Percentiles rank a stretch among this genome's conserved stretches.
These are phyloP conservation scores for Plasmodium gonderi DNA, from an alignment of 169 alveolate genomes.

Conservation along the genomic window DNA sequence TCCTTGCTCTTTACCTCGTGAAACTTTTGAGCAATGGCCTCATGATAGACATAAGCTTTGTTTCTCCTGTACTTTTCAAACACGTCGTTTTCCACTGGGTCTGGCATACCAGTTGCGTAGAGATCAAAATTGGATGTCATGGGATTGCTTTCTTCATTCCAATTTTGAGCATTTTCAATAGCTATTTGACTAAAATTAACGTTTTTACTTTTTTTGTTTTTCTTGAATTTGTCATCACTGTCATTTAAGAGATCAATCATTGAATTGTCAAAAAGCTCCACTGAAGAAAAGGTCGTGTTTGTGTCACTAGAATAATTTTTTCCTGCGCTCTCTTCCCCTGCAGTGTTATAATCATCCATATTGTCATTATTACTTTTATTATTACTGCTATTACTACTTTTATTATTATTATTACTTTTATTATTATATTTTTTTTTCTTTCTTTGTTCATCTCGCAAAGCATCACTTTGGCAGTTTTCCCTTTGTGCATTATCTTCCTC, in stretches of 20 bases:
- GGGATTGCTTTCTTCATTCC: conserved; percentile 33
- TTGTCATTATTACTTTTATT: background rate
- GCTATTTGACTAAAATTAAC: conserved; percentile 66
- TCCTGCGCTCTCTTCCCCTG: background rate
- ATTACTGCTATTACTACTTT: background rate
- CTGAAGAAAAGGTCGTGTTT: conserved; percentile 63
- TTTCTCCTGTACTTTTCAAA: conserved; percentile 70
- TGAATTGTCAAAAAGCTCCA: conserved; percentile 48
- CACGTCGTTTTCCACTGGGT: conserved; percentile 29
- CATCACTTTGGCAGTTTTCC: background rate
- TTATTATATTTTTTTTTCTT: too few species aligned
- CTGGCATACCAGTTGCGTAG: conserved; percentile 13
- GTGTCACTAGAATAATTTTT: conserved; percentile 30
- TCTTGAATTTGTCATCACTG: conserved; percentile 17
- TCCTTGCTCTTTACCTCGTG: conserved; percentile 47
- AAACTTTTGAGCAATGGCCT: conserved; percentile 59
- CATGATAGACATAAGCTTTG: conserved; percentile 69
- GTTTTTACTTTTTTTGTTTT: conserved; percentile 56
- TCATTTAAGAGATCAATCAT: conserved; percentile 59
- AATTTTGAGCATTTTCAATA: conserved; percentile 72
- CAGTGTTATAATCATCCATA: background rate
- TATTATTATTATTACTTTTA: background rate
- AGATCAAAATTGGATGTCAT: conserved; percentile 9
- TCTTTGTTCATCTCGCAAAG: too few species aligned
- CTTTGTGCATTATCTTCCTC: background rate